Percentiles rank a stretch among this genome's conserved stretches.
Conservation (phyloP, 192 early-diverging fungal species). For the Mortierella alpina region DNA sequence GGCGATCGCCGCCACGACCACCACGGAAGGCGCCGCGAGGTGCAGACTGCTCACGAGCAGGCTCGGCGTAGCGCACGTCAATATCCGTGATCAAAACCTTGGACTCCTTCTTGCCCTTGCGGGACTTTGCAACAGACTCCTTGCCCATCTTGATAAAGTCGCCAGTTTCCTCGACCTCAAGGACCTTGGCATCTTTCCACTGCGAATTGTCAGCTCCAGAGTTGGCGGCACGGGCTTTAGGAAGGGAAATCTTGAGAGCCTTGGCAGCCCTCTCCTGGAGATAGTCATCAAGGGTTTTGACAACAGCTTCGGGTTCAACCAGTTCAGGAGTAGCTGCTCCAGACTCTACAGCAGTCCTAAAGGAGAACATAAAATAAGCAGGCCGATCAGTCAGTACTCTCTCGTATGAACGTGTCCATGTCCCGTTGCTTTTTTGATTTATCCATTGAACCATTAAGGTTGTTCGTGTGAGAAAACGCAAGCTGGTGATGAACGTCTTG, state of each 20-base stretch:
- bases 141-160: slow-evolving; percentile 79
- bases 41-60: slow-evolving; percentile 76
- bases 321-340: slow-evolving; percentile 53
- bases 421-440: slow-evolving; percentile 4
- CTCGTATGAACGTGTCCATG: too few relatives aligned
- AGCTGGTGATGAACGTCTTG: neutral
- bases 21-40: slow-evolving; percentile 70
- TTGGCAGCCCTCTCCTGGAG: slow-evolving; percentile 78
- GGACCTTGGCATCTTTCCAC: slow-evolving; percentile 82
- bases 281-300: slow-evolving; percentile 92
- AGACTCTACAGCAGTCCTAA: slow-evolving; percentile 45
- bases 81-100: slow-evolving; percentile 82
- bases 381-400: slow-evolving; percentile 23
- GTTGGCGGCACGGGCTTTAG: slow-evolving; percentile 83
- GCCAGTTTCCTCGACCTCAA: slow-evolving; percentile 78
- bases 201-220: slow-evolving; percentile 86
- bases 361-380: neutral
- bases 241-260: slow-evolving; percentile 66
- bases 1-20: slow-evolving; percentile 55
- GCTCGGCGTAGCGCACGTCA: slow-evolving; percentile 80
- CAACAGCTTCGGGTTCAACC: slow-evolving; percentile 81
- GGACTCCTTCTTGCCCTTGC: slow-evolving; percentile 66
- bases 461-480: neutral
- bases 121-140: slow-evolving; percentile 57
- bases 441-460: slow-evolving; percentile 51